Percentiles rank a stretch among this genome's conserved stretches.
These are phyloP conservation scores for Pythium dissotocum DNA, from an alignment of 352 stramenopile species.

Conservation along the genomic window DNA sequence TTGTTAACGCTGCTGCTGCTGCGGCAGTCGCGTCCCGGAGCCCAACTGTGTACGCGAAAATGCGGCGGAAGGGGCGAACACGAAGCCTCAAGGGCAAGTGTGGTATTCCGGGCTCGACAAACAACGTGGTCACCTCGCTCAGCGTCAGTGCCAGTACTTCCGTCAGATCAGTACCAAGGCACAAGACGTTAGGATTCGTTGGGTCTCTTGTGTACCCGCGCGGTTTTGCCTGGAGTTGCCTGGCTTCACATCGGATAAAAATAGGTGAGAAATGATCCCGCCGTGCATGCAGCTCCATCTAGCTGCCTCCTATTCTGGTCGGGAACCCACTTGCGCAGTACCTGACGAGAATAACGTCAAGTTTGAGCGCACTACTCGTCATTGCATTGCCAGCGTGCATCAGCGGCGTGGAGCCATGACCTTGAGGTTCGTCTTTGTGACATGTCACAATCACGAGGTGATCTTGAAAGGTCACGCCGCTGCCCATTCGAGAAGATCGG, in stretches of 20 bases:
- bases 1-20: not conserved
- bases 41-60: not conserved
- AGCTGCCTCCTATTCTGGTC: not conserved
- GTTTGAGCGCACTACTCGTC: too few relatives aligned
- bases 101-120: not conserved
- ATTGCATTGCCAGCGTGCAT: too few relatives aligned
- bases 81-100: not conserved
- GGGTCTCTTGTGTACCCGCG: too few relatives aligned
- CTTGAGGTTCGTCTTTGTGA: not conserved
- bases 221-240: not conserved
- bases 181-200: too few relatives aligned
- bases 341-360: too few relatives aligned
- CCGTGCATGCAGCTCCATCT: too few relatives aligned
- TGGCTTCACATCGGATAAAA: not conserved
- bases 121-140: not conserved
- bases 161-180: too few relatives aligned
- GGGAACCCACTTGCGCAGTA: not conserved
- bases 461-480: slow-evolving; percentile 2
- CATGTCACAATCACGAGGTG: not conserved
- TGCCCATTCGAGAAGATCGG: not conserved
- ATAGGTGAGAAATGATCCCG: not conserved
- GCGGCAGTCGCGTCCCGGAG: not conserved
- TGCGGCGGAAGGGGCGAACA: not conserved
- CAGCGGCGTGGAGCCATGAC: not conserved
- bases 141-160: not conserved